Evolutionary conservation across 441 rosid species (phyloP).

Genomic region (Pelargonium myrrhifolium): DNA sequence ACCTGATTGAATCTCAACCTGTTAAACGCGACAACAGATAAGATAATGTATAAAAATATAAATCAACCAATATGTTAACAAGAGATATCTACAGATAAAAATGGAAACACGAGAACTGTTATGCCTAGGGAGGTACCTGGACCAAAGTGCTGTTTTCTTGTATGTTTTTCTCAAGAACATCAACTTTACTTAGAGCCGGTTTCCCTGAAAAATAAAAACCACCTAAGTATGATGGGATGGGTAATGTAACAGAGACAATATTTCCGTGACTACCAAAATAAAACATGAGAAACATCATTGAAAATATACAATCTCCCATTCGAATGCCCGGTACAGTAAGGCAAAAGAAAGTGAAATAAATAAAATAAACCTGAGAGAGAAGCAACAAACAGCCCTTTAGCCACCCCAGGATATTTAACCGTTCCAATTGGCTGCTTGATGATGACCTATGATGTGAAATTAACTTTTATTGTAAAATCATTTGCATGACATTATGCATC

Average conservation of each 20-base stretch:
- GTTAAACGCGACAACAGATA: slow-evolving; percentile 14
- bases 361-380: slow-evolving; percentile 50
- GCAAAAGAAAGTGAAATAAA: slow-evolving; percentile 8
- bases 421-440: slow-evolving; percentile 74
- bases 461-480: slow-evolving; percentile 3
- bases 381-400: slow-evolving; percentile 82
- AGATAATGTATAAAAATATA: background rate
- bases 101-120: background rate
- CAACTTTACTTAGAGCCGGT: slow-evolving; percentile 70
- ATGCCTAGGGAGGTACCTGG: slow-evolving; percentile 39
- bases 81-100: slow-evolving; percentile 1
- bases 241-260: slow-evolving; percentile 2
- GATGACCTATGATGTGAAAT: slow-evolving; percentile 39
- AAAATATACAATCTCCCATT: background rate
- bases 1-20: slow-evolving; percentile 89
- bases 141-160: slow-evolving; percentile 44
- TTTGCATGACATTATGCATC: slow-evolving; percentile 8
- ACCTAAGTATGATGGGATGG: background rate
- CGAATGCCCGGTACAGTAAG: slow-evolving; percentile 5
- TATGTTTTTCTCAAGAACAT: slow-evolving; percentile 58
- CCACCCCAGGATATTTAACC: slow-evolving; percentile 67
- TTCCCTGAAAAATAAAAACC: slow-evolving; percentile 41
- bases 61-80: background rate
- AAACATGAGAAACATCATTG: slow-evolving; percentile 5
- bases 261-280: background rate